A percentile compares a stretch with the other conserved stretches of the same genome.
Conservation (phyloP, 345 rosid species). For the Gossypium anomalum region DNA sequence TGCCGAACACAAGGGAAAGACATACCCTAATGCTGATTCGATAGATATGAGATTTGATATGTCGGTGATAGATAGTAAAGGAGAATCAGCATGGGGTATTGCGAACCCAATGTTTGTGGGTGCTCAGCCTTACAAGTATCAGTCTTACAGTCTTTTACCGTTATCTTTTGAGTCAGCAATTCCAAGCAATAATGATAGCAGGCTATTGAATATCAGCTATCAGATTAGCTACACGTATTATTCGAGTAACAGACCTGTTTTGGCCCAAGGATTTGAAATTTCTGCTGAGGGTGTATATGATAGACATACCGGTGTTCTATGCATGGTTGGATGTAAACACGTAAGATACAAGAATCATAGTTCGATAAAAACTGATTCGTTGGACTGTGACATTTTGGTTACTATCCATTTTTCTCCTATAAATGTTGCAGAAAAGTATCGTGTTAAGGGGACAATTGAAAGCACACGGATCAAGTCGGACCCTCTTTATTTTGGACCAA, state of each 20-base stretch:
- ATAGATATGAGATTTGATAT: conserved; percentile 66
- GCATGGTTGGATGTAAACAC: conserved; percentile 79
- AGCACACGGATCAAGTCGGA: conserved; percentile 59
- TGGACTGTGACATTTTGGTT: conserved; percentile 61
- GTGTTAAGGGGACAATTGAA: conserved; percentile 59
- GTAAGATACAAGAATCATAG: conserved; percentile 20
- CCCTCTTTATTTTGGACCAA: conserved; percentile 53
- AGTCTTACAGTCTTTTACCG: not conserved
- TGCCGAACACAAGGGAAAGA: conserved; percentile 38
- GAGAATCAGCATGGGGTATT: conserved; percentile 39
- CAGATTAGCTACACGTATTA: conserved; percentile 34
- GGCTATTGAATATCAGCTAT: conserved; percentile 66
- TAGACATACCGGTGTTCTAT: conserved; percentile 54
- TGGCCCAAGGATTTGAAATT: conserved; percentile 37
- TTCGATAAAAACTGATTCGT: conserved; percentile 23
- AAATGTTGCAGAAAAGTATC: conserved; percentile 41
- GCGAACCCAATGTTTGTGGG: conserved; percentile 67
- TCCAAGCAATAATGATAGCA: conserved; percentile 25
- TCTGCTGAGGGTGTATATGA: conserved; percentile 76
- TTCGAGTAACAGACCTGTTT: conserved; percentile 21
- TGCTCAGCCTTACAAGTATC: conserved; percentile 32
- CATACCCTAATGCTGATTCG: conserved; percentile 52
- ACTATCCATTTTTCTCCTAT: conserved; percentile 51
- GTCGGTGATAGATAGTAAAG: conserved; percentile 40
- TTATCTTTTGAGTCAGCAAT: not conserved